A percentile compares a stretch with the other conserved stretches of the same genome.
Evolutionary conservation across 2,329 filamentous ascomycete genomes (phyloP).

Genomic region (Hymenoscyphus albidus): DNA sequence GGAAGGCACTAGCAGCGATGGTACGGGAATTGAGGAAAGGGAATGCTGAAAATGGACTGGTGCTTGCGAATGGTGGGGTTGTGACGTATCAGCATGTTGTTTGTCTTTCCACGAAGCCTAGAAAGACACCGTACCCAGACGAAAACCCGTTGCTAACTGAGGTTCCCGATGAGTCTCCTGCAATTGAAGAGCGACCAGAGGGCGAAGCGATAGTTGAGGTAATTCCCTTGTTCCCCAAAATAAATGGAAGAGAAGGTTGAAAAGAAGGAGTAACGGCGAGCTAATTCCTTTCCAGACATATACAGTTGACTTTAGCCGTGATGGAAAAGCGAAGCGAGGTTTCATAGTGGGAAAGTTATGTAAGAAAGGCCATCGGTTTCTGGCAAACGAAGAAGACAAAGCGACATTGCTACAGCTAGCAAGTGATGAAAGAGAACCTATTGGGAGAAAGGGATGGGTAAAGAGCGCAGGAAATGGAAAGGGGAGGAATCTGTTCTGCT

Average conservation of each 20-base stretch:
- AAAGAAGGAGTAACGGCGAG: background rate
- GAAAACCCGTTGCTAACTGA: constrained; percentile 43
- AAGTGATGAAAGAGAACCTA: constrained; percentile 42
- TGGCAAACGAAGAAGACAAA: constrained; percentile 54
- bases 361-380: constrained; percentile 45
- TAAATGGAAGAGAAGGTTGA: constrained; percentile 3
- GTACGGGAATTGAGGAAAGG: constrained; percentile 47
- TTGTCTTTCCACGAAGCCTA: constrained; percentile 49
- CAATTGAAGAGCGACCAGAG: constrained; percentile 41
- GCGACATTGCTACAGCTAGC: constrained; percentile 44
- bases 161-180: constrained; percentile 41
- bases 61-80: constrained; percentile 63
- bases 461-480: constrained; percentile 19
- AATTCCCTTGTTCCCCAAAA: constrained; percentile 12
- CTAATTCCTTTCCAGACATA: constrained; percentile 46
- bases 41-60: constrained; percentile 47
- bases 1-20: constrained; percentile 51
- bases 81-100: constrained; percentile 63
- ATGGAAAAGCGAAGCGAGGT: constrained; percentile 45
- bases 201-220: constrained; percentile 53
- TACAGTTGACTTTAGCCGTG: constrained; percentile 53
- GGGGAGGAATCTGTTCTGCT: constrained; percentile 39
- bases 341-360: constrained; percentile 51
- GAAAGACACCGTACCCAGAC: constrained; percentile 43
- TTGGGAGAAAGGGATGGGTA: constrained; percentile 48